Conservation (phyloP, 78 protist species). For the Dictyostelium intermedium region DNA sequence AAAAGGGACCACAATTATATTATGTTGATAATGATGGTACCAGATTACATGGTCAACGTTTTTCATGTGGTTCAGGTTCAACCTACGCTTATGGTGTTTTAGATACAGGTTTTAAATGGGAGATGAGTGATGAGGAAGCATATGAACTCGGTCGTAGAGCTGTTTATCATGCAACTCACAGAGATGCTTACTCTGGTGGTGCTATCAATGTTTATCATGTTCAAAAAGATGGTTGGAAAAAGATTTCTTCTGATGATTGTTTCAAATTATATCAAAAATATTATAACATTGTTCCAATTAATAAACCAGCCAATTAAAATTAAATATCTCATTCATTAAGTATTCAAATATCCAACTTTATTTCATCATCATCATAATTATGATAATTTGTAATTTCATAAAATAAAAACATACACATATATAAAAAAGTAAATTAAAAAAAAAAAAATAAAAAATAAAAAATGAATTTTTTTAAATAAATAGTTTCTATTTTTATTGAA, state of each 20-base stretch:
- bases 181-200: constrained; percentile 99
- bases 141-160: constrained; percentile 97
- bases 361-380: background rate
- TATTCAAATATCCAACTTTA: background rate
- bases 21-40: constrained; percentile 98
- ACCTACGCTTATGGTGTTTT: constrained; percentile 99
- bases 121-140: constrained; percentile 95
- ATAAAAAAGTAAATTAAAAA: background rate
- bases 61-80: constrained; percentile 99
- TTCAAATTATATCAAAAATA: constrained; percentile 75
- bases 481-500: background rate
- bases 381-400: background rate
- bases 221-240: constrained; percentile 85
- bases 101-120: constrained; percentile 94
- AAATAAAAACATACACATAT: background rate
- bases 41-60: constrained; percentile 93
- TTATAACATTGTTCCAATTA: constrained; percentile 39
- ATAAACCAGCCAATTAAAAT: constrained; percentile 12
- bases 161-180: constrained; percentile 98
- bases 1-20: constrained; percentile 95
- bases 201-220: constrained; percentile 91
- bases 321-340: background rate
- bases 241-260: constrained; percentile 82
- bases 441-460: background rate
- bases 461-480: background rate